Conservation (phyloP, 352 stramenopile genomes). For the Globisporangium cylindrosporum region DNA sequence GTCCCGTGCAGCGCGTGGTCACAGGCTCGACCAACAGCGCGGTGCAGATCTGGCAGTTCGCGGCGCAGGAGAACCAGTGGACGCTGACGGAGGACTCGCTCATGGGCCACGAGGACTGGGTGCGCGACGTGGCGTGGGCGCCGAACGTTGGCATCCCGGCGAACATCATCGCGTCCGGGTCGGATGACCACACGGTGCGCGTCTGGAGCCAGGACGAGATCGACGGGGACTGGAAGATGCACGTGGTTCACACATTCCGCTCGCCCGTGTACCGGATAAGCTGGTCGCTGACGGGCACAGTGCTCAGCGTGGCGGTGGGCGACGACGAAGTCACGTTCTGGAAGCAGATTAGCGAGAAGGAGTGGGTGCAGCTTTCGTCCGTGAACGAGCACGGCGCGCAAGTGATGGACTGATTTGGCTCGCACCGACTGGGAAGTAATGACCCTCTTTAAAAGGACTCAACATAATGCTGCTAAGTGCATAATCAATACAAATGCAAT, state of each 20-base stretch:
- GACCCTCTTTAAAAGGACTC: not conserved
- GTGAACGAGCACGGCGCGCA: slow-evolving; percentile 66
- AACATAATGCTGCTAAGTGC: not conserved
- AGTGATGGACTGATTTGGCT: slow-evolving; percentile 12
- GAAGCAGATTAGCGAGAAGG: slow-evolving; percentile 60
- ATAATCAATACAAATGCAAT: not conserved
- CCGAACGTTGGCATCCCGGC: slow-evolving; percentile 81
- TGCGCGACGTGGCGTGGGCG: slow-evolving; percentile 80
- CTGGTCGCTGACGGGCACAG: slow-evolving; percentile 57
- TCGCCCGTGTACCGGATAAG: slow-evolving; percentile 78
- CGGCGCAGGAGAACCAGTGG: slow-evolving; percentile 36
- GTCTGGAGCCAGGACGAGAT: slow-evolving; percentile 77
- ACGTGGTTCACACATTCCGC: slow-evolving; percentile 67
- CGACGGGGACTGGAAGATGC: slow-evolving; percentile 53
- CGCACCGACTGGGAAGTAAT: not conserved
- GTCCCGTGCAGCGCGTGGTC: slow-evolving; percentile 70
- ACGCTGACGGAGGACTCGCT: slow-evolving; percentile 40
- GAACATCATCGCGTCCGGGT: slow-evolving; percentile 76
- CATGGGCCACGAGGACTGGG: slow-evolving; percentile 76
- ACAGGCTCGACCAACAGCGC: slow-evolving; percentile 65
- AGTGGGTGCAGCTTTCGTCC: slow-evolving; percentile 73
- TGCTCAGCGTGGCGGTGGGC: slow-evolving; percentile 21
- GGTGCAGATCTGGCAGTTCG: slow-evolving; percentile 63
- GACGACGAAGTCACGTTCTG: slow-evolving; percentile 58
- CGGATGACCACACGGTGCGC: slow-evolving; percentile 82